These are phyloP conservation scores for Starmerella potacharoeniae DNA, from an alignment of 805 yeast genomes.

Conservation along the genomic window DNA sequence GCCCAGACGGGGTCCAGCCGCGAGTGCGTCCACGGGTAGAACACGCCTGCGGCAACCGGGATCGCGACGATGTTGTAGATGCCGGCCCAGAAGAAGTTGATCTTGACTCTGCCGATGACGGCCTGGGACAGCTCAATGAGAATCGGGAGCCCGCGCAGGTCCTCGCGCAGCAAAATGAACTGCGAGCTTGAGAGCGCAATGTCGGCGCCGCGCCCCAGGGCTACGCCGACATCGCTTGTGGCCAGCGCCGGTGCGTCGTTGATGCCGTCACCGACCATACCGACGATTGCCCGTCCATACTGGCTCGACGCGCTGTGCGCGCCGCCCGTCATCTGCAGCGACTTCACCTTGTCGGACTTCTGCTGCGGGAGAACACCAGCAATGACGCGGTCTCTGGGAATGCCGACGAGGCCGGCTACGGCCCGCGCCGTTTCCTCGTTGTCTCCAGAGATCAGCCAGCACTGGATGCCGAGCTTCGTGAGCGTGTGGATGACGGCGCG, in stretches of 20 bases:
- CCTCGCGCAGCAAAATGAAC: conserved; percentile 49
- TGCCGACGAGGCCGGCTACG: conserved; percentile 53
- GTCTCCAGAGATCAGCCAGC: conserved; percentile 75
- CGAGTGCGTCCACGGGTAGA: conserved; percentile 64
- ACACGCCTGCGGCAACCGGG: conserved; percentile 90
- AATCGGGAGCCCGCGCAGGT: conserved; percentile 41
- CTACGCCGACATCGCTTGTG: conserved; percentile 65
- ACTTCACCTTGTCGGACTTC: conserved; percentile 48
- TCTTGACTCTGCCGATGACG: conserved; percentile 62
- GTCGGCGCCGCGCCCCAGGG: conserved; percentile 66
- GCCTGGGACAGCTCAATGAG: conserved; percentile 54
- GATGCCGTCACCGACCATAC: conserved; percentile 78
- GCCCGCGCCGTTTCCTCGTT: conserved; percentile 55
- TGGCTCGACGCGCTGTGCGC: conserved; percentile 10
- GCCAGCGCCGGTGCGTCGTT: conserved; percentile 76
- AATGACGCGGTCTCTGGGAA: conserved; percentile 40
- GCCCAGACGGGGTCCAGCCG: conserved; percentile 78
- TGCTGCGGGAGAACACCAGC: conserved; percentile 67
- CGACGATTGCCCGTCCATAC: conserved; percentile 36
- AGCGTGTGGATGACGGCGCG: conserved; percentile 38
- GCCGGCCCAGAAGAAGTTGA: conserved; percentile 80
- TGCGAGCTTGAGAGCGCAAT: conserved; percentile 65
- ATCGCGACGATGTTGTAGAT: conserved; percentile 74
- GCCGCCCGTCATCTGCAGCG: conserved; percentile 39
- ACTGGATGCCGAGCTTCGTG: conserved; percentile 35